Evolutionary conservation across 805 yeast species (phyloP), one percentile per base, ranked within the genome.

Genomic region (Isabelozyma pseudorhagii): DNA sequence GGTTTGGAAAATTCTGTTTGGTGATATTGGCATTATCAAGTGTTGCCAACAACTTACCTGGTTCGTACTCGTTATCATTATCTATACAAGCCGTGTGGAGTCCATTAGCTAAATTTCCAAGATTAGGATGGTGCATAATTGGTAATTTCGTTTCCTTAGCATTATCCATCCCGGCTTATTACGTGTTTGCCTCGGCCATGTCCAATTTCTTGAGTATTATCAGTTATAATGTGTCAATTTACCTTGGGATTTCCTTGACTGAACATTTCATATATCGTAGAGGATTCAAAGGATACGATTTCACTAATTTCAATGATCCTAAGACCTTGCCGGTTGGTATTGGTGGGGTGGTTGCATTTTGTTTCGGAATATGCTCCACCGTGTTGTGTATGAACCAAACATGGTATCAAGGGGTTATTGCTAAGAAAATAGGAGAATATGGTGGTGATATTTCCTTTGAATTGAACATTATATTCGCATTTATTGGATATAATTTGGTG

Each of bases 131-230:
- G 72, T 66, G 70, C 52, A 41, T 66, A 4, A 27, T 60, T 10
- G 72, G 71, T 8, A 68, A 68, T 46, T 61, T 60, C 40, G 55
- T 66, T 9, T 62, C 72, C 4, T 57, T 68, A 45, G 72, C 60
- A 7, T 57, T 68, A 29, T 59, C 69, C 29, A 68, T 67, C 42
- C 73, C 73, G 13, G 72, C 71, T 9, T 67, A 66, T 50, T 68
- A 68, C 49, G 62, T 59, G 9, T 68, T 68, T 48, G 61, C 53
- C 18, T 60, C 50, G 10, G 55, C 68, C 14, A 67, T 68, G 68
- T 55, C 60, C 6, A 64, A 66, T 48, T 68, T 68, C 53, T 56
- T 67, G 55, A 62, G 65, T 18, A 66, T 68, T 45, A 60, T 68
- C 42, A 58, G 68, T 11, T 68, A 67, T 51, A 63, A 66, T 48